A percentile compares a stretch with the other conserved stretches of the same genome.
These are phyloP conservation scores for Ceriops tagal DNA, from an alignment of 345 rosid species.

Conservation along the genomic window DNA sequence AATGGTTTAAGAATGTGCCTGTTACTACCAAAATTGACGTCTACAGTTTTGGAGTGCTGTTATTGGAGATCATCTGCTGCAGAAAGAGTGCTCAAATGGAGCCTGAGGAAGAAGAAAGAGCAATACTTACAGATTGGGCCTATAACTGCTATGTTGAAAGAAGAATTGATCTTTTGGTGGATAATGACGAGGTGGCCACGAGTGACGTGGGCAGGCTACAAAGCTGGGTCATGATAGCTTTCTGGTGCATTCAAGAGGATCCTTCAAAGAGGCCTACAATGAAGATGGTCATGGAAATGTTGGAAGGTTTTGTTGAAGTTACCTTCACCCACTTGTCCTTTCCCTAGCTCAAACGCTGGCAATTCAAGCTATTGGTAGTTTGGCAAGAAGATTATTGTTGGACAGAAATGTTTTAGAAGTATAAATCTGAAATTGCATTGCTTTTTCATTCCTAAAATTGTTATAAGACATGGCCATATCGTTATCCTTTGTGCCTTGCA, in stretches of 20 bases:
- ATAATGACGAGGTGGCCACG: constrained; percentile 8
- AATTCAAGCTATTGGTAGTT: background rate
- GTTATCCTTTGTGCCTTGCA: too few relatives aligned
- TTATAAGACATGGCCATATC: too few relatives aligned
- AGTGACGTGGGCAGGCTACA: constrained; percentile 14
- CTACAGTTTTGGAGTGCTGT: constrained; percentile 17
- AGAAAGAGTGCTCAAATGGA: constrained; percentile 12
- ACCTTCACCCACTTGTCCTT: constrained; percentile 11
- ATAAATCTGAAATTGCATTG: too few relatives aligned
- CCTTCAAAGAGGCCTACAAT: constrained; percentile 21
- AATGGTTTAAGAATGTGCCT: constrained; percentile 19
- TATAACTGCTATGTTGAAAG: constrained; percentile 16
- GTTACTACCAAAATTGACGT: constrained; percentile 19
- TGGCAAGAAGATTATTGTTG: too few relatives aligned
- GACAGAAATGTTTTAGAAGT: too few relatives aligned
- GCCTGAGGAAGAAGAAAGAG: background rate
- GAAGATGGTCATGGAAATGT: constrained; percentile 24
- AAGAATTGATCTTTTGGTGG: constrained; percentile 12
- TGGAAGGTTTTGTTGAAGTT: constrained; percentile 21
- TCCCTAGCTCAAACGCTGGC: background rate
- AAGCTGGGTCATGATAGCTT: constrained; percentile 18
- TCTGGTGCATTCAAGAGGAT: constrained; percentile 32
- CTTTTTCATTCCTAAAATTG: too few relatives aligned
- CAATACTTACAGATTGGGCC: background rate
- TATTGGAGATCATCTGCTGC: constrained; percentile 19